A percentile compares a stretch with the other conserved stretches of the same genome.
Conservation (phyloP, 208 protist species). For the Leishmania turanica region DNA sequence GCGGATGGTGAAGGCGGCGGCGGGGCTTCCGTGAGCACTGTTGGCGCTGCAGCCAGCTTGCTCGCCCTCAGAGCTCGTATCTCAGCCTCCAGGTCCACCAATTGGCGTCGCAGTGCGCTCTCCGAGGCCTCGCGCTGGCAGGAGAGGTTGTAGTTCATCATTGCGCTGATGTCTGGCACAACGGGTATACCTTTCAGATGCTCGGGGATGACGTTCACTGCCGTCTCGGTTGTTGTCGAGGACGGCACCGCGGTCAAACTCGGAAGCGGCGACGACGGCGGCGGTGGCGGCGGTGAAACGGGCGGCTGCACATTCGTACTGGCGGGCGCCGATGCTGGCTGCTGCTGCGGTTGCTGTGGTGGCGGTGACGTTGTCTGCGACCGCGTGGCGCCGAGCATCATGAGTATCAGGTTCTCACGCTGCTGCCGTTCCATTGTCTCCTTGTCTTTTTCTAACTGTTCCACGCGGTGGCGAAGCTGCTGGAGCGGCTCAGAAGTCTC, state of each 20-base stretch:
- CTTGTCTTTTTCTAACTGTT: slow-evolving; percentile 61
- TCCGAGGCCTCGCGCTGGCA: slow-evolving; percentile 64
- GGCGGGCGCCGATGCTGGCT: background rate
- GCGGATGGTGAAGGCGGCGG: background rate
- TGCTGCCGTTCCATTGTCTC: slow-evolving; percentile 65
- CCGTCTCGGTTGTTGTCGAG: slow-evolving; percentile 1
- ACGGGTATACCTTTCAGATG: slow-evolving; percentile 58
- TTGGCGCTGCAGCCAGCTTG: slow-evolving; percentile 4
- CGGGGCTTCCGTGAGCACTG: background rate
- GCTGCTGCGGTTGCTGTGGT: background rate
- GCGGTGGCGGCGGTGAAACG: background rate
- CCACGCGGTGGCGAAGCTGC: slow-evolving; percentile 51
- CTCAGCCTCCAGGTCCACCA: slow-evolving; percentile 65
- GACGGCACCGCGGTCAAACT: slow-evolving; percentile 5
- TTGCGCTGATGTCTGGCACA: slow-evolving; percentile 72
- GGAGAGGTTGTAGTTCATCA: slow-evolving; percentile 76
- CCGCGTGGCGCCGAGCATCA: slow-evolving; percentile 45
- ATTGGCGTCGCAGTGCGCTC: slow-evolving; percentile 65
- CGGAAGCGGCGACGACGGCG: slow-evolving; percentile 1
- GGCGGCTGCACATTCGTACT: background rate
- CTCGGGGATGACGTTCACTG: slow-evolving; percentile 1
- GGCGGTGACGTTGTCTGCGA: slow-evolving; percentile 10
- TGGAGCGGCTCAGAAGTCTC: slow-evolving; percentile 21
- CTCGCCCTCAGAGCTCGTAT: slow-evolving; percentile 40
- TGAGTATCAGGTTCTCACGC: slow-evolving; percentile 60